Base-by-base conservation (phyloP, 1,284 basidiomycete species). In the Volvariella volvacea region DNA sequence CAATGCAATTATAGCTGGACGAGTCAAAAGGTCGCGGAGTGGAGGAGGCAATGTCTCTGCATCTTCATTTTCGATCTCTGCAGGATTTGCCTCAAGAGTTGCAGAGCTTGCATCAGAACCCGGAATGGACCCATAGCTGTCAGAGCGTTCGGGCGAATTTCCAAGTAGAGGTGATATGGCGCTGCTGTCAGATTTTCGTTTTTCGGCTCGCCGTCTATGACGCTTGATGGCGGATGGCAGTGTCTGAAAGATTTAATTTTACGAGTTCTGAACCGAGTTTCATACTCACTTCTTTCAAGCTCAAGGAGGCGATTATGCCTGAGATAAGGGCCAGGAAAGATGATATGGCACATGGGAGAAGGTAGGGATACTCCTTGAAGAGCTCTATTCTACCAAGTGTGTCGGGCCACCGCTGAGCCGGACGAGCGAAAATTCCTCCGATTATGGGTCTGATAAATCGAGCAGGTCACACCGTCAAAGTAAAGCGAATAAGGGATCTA, bases 1-100 rank as follows among this genome's bases (percentile, higher is more conserved):
- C 9, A 70, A 54, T 1, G 68, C 56, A 22, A 66, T 54, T 2
- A 65, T 44, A 37, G 71, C 60, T 1, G 56, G 61, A 15, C 55
- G 56, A 3, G 56, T 53, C n/a, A 70, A 53, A 15, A 71, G 51
- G 9, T 52, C 50, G 10, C 61, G 57, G 42, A 69, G 52, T n/a
- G 62, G 54, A 28, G 60, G 52, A 7, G 61, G 56, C 30, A 50
- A 42, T 33, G 54, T 40, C 33, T 39, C 3, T 16, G 21, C 16
- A 34, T 33, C 39, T 22, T 47, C n/a, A n/a, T n/a, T n/a, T n/a
- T n/a, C 22, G 41, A 32, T 22, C 41, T 22, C 43, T 43, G 30
- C 39, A 15, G n/a, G 22, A 39, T 20, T 19, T n/a, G 9, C 25
- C 19, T 17, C 19, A 4, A 16, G 16, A 4, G 25, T 8, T 16